Evolutionary conservation across 2,329 filamentous ascomycete species (phyloP), one percentile per base, ranked within the genome.

Genomic region (Fusarium chaquense): DNA sequence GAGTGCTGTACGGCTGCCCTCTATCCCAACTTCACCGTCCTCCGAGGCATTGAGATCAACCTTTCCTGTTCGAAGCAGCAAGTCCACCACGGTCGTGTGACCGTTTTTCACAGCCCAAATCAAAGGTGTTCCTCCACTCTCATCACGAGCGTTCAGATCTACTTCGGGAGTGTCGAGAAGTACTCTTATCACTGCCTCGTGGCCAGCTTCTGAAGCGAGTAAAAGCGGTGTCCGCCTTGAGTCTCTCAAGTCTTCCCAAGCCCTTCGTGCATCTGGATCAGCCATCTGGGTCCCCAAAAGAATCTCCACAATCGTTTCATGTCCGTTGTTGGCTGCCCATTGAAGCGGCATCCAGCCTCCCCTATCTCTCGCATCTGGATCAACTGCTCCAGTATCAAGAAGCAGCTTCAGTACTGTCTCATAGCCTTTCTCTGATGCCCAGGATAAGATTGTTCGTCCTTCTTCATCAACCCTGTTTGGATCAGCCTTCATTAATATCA

Each of bases 21-120:
- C 18, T 4, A 3, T 11, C 18, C 10, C 35, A 38, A 38, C 9
- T 11, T 38, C 18, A 5, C 35, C 35, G 9, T 38, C 35, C 18
- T 38, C 35, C n/a, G 35, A n/a, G 5, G 35, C 18, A 11, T 38
- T n/a, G 5, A 7, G 18, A 10, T 38, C 9, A 38, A 38, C 9
- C 18, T 12, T 38, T 38, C 18, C 18, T 11, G 35, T n/a, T 3
- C 6, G 35, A 2, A 38, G 35, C 5, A 38, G 18, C 6, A 38
- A 1, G 2, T 11, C 5, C 3, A n/a, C 18, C 35, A 38, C 35
- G n/a, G 11, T 5, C 2, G 5, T 11, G n/a, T 38, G 35, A 1
- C 18, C 35, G 9, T 38, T 38, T 3, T 11, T 38, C 1, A 38
- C 35, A 38, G 35, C 35, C 35, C 18, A 38, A 5, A 38, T n/a